Evolutionary conservation across 2,329 filamentous ascomycete species (phyloP).

Genomic region (Fonsecaea monophora): DNA sequence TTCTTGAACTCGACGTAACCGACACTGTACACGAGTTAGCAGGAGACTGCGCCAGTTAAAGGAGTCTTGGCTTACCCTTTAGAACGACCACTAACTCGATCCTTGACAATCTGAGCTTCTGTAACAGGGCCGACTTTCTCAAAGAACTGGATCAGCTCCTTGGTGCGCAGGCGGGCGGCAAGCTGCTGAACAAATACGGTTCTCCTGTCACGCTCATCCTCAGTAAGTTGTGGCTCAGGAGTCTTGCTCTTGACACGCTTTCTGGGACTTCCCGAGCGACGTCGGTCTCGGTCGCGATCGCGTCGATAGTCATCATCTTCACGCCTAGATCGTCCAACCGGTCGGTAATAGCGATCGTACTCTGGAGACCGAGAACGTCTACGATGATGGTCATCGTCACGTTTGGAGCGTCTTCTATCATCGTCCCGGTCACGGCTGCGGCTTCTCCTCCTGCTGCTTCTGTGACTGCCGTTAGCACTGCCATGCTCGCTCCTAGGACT

Average conservation of each 20-base stretch:
- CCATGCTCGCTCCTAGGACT: conserved; percentile 77
- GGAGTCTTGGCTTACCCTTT: conserved; percentile 75
- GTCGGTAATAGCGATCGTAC: conserved; percentile 64
- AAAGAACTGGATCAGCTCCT: conserved; percentile 93
- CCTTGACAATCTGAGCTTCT: conserved; percentile 98
- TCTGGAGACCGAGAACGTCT: conserved; percentile 75
- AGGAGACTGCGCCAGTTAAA: conserved; percentile 20
- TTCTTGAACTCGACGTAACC: conserved; percentile 99
- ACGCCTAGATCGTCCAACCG: conserved; percentile 56
- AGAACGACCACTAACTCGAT: conserved; percentile 92
- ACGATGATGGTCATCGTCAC: conserved; percentile 68
- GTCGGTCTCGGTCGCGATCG: conserved; percentile 53
- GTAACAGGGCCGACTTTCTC: conserved; percentile 93
- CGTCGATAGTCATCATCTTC: conserved; percentile 57
- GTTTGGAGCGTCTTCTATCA: conserved; percentile 75
- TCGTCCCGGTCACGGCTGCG: conserved; percentile 79
- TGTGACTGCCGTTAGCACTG: conserved; percentile 72
- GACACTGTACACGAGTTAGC: conserved; percentile 69
- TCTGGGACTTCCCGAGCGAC: conserved; percentile 53
- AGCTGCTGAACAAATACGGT: conserved; percentile 99
- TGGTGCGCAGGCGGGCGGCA: conserved; percentile 87
- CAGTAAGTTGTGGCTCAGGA: conserved; percentile 76
- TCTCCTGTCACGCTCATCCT: conserved; percentile 94
- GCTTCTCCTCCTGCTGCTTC: conserved; percentile 76
- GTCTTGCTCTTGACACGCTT: conserved; percentile 53